Base-by-base conservation (phyloP, 192 early-diverging fungal genomes). In the Coemansia reversa region DNA sequence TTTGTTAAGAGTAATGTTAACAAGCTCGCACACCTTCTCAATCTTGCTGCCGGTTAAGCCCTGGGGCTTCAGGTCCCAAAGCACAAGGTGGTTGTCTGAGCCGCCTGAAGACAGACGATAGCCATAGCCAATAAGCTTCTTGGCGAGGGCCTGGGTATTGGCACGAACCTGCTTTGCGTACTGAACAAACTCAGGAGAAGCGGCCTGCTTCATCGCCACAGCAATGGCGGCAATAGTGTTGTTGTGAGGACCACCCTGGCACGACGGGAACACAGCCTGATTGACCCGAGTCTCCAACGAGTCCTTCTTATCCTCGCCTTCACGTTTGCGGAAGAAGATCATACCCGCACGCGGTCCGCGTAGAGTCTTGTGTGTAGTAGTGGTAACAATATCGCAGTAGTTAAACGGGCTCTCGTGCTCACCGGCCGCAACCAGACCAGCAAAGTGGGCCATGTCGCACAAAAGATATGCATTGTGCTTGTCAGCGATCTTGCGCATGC, bases 181-280 rank as follows among this genome's bases (percentile, higher is more conserved):
- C 67, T 84, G 69, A 67, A 92, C 91, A 82, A 97, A 99, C 83
- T 91, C 93, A 30, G 95, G 95, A 58, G 85, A 83, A 55, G 93
- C 94, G 14, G 86, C 98, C 84, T 98, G 98, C 90, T 97, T 97
- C 58, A 99, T 86, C 7, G 96, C 92, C 57, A 99, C 96, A 54
- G 98, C 98, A 42, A 99, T 85, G 30, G 86, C 98, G 27, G 96
- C 96, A 84, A 99, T 99, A 60, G 96, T 97, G 91, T 99, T 98
- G 90, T 99, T 99, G 90, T 99, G 98, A 30, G 98, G 98, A 51
- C 98, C 98, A 74, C 98, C 98, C 86, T 99, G 98, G 87, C 93
- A 94, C 66, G 93, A 93, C 52, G 98, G 98, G 90, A 99, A 99
- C 51, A 99, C 98, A 7, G 98, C 94, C 86, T 93, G 93, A 90